Evolutionary conservation across 441 rosid species (phyloP), one percentile per base, ranked within the genome.

Genomic region (Jatropha multifida): DNA sequence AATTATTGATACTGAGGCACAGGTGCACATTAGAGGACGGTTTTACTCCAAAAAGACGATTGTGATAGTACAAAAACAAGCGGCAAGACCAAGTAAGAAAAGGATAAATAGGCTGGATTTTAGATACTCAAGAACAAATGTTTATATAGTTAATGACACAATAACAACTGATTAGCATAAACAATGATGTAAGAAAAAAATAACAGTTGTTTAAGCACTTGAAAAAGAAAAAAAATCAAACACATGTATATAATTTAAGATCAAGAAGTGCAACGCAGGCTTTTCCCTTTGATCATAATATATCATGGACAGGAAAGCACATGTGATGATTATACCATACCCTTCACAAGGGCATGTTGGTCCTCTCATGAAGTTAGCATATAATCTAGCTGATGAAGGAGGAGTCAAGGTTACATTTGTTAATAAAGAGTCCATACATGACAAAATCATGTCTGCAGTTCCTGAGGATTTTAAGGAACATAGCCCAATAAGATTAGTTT

Each of bases 331-430:
- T 4, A 9, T 62, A 4, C 60, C 68, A 26, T 18, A n/a, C 17
- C 76, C 68, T 27, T 60, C 76, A 69, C 62, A 68, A 37, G 75
- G 66, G 9, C 64, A 63, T 52, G 76, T 62, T 18, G 48, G 48
- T 48, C 76, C 76, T 15, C 27, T 73, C 4, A 73, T 73, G 76
- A 73, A 73, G 48, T 59, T 73, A 15, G 68, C 60, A 0, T 49
- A 48, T 32, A 62, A 49, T 9, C 6, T 73, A 46, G 69, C 76
- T 37, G 18, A 58, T 41, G 42, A 49, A n/a, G n/a, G n/a, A 48
- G 76, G 69, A 2, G 18, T 73, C 60, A 62, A 49, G 27, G 69
- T 73, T 20, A 62, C 76, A 5, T 73, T 73, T 32, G 69, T 73
- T 14, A 61, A 48, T 17, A 65, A 61, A 42, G 61, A 73, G 18